Percentiles rank a stretch among this genome's conserved stretches.
phyloP scores from a whole-genome alignment of 108 stramenopile species.

The Nitzschia putrida region DNA sequence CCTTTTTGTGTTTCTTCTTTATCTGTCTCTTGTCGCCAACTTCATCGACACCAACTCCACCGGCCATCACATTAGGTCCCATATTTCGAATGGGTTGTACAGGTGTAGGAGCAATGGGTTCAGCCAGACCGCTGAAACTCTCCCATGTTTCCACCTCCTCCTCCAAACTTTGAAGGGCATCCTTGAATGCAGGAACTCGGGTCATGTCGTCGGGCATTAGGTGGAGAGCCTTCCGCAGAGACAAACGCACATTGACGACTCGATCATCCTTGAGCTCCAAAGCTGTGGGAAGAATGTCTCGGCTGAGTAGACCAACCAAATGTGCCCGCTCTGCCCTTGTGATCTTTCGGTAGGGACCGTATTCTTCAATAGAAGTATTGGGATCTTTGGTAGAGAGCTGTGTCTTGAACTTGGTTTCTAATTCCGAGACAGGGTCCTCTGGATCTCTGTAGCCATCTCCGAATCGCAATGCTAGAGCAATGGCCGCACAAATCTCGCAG shows the following conservation, averaged over 20 bases:
- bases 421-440: constrained; percentile 35
- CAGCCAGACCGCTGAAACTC: constrained; percentile 37
- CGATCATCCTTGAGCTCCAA: constrained; percentile 79
- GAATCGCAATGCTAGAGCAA: constrained; percentile 71
- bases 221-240: constrained; percentile 68
- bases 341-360: constrained; percentile 64
- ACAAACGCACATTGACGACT: constrained; percentile 78
- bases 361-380: constrained; percentile 24
- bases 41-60: constrained; percentile 3
- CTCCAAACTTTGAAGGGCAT: constrained; percentile 60
- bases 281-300: constrained; percentile 66
- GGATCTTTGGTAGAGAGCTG: constrained; percentile 14
- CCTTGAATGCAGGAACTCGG: constrained; percentile 41
- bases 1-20: constrained; percentile 14
- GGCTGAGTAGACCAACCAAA: constrained; percentile 54
- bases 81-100: constrained; percentile 9
- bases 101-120: constrained; percentile 21
- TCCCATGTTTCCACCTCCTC: constrained; percentile 88
- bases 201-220: constrained; percentile 67
- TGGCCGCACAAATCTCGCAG: constrained; percentile 67
- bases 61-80: constrained; percentile 4
- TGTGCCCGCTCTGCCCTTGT: constrained; percentile 61
- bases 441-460: constrained; percentile 47
- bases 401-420: constrained; percentile 29
- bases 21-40: constrained; percentile 3